Evolutionary conservation across 1,284 basidiomycete genomes (phyloP).

Genomic region (Trichosporon coremiiforme): DNA sequence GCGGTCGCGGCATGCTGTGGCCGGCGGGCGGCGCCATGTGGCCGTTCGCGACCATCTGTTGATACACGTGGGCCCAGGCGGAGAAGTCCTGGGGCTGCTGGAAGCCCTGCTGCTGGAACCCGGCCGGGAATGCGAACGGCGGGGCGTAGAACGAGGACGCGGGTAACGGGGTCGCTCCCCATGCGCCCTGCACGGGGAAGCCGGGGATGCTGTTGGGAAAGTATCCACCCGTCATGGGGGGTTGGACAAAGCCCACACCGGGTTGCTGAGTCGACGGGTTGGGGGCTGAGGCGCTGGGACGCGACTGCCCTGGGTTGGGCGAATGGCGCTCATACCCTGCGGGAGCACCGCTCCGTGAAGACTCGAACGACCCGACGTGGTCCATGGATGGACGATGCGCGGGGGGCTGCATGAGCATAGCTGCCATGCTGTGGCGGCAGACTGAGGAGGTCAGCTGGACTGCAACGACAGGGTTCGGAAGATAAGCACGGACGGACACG

Average conservation of each 20-base stretch:
- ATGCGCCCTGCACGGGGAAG: constrained; percentile 14
- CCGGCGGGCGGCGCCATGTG: constrained; percentile 35
- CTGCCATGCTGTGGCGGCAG: constrained; percentile 44
- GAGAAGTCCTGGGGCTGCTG: constrained; percentile 49
- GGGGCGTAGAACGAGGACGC: constrained; percentile 45
- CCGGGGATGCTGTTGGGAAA: constrained; percentile 5
- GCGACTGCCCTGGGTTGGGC: constrained; percentile 6
- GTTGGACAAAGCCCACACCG: constrained; percentile 11
- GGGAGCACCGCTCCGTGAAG: constrained; percentile 11
- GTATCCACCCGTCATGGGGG: constrained; percentile 13
- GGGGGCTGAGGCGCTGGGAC: constrained; percentile 4
- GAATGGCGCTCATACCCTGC: constrained; percentile 13
- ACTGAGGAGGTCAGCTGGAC: constrained; percentile 15
- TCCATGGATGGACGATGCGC: constrained; percentile 52
- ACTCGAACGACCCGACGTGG: constrained; percentile 48
- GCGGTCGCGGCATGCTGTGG: constrained; percentile 28
- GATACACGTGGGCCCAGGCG: constrained; percentile 54
- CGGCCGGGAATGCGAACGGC: constrained; percentile 34
- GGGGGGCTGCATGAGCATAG: constrained; percentile 45
- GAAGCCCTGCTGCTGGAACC: constrained; percentile 32
- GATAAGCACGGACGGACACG: constrained; percentile 7
- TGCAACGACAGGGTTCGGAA: not conserved
- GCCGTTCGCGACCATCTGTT: constrained; percentile 50
- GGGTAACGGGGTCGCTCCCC: constrained; percentile 27
- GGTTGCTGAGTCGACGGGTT: constrained; percentile 8